Percentiles rank a stretch among this genome's conserved stretches.
Conservation (phyloP, 2,329 filamentous ascomycete genomes). For the Exophiala calicioides region DNA sequence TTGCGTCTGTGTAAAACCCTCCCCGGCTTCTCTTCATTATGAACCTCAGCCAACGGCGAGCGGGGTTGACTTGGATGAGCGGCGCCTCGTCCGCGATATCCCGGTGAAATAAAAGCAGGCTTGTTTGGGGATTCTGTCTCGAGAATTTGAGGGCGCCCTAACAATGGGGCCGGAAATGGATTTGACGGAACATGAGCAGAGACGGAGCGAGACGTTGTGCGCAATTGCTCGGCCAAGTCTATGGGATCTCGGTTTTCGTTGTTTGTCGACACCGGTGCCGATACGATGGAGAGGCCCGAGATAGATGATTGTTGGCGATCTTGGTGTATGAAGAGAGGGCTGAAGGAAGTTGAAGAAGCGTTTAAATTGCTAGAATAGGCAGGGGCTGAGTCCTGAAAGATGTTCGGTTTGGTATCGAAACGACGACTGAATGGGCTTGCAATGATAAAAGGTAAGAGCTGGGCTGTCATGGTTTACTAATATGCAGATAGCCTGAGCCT, state of each 20-base stretch:
- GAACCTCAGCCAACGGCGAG: constrained; percentile 9
- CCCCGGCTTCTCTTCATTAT: constrained; percentile 13
- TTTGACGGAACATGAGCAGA: constrained; percentile 2
- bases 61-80: neutral
- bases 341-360: constrained; percentile 10
- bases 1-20: neutral
- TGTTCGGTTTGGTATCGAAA: constrained; percentile 16
- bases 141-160: no score
- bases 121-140: neutral
- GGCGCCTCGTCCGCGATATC: no score
- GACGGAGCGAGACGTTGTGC: neutral
- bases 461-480: constrained; percentile 25
- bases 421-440: constrained; percentile 23
- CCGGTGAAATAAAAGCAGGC: no score
- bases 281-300: constrained; percentile 16
- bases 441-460: constrained; percentile 23
- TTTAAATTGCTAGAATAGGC: constrained; percentile 7
- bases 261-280: constrained; percentile 11
- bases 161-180: neutral
- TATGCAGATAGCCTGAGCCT: constrained; percentile 14
- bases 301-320: constrained; percentile 16
- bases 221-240: neutral
- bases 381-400: constrained; percentile 13
- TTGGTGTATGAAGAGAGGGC: constrained; percentile 17
- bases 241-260: constrained; percentile 18